phyloP scores from a whole-genome alignment of 495 filamentous ascomycete genomes.

The Cairneyella variabilis region DNA sequence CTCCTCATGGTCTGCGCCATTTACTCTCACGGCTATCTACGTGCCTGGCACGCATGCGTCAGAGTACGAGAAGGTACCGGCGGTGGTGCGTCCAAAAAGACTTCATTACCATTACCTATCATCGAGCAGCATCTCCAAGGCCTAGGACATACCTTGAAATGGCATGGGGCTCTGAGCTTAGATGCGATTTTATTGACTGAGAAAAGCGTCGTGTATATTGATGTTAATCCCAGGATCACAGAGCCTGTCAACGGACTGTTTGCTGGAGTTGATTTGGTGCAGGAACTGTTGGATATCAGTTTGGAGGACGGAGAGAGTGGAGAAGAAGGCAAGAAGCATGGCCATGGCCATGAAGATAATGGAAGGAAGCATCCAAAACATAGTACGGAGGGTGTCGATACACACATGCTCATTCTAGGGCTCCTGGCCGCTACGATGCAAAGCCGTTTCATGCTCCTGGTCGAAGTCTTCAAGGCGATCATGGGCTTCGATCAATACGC shows the following conservation, averaged over 20 bases:
- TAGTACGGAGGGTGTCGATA: constrained; percentile 8
- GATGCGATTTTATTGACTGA: constrained; percentile 9
- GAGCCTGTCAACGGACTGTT: constrained; percentile 8
- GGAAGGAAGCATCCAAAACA: too few species aligned
- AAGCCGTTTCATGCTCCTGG: background rate
- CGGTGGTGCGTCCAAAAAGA: constrained; percentile 6
- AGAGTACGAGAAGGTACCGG: background rate
- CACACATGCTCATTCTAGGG: background rate
- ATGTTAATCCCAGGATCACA: constrained; percentile 13
- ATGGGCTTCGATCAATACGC: constrained; percentile 1
- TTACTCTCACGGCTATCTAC: constrained; percentile 1
- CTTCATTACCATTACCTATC: background rate
- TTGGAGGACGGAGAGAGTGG: background rate
- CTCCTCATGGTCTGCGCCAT: constrained; percentile 9
- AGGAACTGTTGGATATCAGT: background rate
- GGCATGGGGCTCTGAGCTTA: constrained; percentile 12
- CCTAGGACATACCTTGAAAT: background rate
- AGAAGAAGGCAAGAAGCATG: background rate
- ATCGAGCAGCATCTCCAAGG: background rate
- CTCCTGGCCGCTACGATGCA: background rate
- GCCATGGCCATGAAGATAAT: too few species aligned
- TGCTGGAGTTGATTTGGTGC: constrained; percentile 9
- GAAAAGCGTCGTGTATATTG: constrained; percentile 1
- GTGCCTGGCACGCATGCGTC: constrained; percentile 9
- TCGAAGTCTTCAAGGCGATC: constrained; percentile 2